These are phyloP conservation scores for Allomyces arbusculus DNA, from an alignment of 192 early-diverging fungal species.

Conservation along the genomic window DNA sequence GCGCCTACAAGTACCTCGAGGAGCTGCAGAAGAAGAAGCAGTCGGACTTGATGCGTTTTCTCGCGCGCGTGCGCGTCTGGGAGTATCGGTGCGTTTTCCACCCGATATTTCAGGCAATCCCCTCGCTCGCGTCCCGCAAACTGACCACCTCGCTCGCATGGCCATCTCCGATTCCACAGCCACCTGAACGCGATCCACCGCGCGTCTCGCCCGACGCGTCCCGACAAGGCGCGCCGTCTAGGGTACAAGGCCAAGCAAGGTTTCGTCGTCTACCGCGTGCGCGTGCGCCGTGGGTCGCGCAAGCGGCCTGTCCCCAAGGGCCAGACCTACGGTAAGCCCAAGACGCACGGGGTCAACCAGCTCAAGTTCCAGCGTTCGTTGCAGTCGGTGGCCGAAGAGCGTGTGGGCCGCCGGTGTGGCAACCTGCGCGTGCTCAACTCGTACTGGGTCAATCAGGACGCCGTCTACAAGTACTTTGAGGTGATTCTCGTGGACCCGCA, in stretches of 20 bases:
- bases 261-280: conserved; percentile 96
- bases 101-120: too few relatives aligned
- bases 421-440: conserved; percentile 98
- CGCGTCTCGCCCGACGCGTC: conserved; percentile 91
- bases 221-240: conserved; percentile 96
- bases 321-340: conserved; percentile 95
- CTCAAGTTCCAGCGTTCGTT: conserved; percentile 96
- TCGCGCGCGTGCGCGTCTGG: conserved; percentile 93
- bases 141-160: too few relatives aligned
- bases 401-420: conserved; percentile 87
- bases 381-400: conserved; percentile 87
- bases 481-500: conserved; percentile 93
- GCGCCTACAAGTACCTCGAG: conserved; percentile 78
- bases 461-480: conserved; percentile 99
- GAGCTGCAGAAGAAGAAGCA: conserved; percentile 99
- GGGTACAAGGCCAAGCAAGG: conserved; percentile 99
- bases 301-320: conserved; percentile 96
- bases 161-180: not conserved
- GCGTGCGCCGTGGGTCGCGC: conserved; percentile 95
- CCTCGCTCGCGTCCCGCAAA: too few relatives aligned
- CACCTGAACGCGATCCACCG: conserved; percentile 98
- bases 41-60: conserved; percentile 97
- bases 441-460: conserved; percentile 99
- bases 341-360: conserved; percentile 91
- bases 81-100: conserved; percentile 44